phyloP scores from a whole-genome alignment of 2,329 filamentous ascomycete genomes.

The Diaporthe vexans region DNA sequence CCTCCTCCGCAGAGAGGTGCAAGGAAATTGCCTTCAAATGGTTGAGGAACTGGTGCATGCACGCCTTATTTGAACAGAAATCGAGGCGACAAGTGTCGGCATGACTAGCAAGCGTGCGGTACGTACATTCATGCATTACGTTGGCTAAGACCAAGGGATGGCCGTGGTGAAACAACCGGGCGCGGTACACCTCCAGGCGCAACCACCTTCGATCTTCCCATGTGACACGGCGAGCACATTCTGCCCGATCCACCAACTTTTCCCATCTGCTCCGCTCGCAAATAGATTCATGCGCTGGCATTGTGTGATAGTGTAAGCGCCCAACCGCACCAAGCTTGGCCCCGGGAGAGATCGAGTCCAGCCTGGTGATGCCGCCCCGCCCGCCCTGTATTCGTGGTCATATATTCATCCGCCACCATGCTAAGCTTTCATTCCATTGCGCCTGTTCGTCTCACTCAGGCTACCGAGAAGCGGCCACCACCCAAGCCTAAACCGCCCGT shows the following conservation, averaged over 20 bases:
- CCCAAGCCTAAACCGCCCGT: slow-evolving; percentile 16
- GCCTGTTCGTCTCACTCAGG: slow-evolving; percentile 28
- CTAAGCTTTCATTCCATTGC: slow-evolving; percentile 38
- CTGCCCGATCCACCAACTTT: not conserved
- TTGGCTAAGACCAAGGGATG: slow-evolving; percentile 27
- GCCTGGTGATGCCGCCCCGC: slow-evolving; percentile 15
- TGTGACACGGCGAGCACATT: slow-evolving; percentile 30
- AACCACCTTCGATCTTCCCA: not conserved
- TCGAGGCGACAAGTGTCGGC: slow-evolving; percentile 30
- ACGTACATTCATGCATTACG: slow-evolving; percentile 36
- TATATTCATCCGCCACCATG: slow-evolving; percentile 28
- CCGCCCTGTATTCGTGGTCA: not conserved
- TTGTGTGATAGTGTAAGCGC: slow-evolving; percentile 12
- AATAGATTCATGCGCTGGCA: slow-evolving; percentile 30
- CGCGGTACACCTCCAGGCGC: slow-evolving; percentile 22
- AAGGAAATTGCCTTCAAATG: slow-evolving; percentile 16
- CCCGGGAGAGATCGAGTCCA: not conserved
- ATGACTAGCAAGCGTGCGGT: slow-evolving; percentile 34
- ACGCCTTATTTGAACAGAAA: slow-evolving; percentile 7
- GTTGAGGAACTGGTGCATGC: not conserved
- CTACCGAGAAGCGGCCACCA: slow-evolving; percentile 18
- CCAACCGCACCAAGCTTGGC: slow-evolving; percentile 10
- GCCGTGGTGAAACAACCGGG: slow-evolving; percentile 35
- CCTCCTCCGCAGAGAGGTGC: not conserved
- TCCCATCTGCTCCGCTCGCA: slow-evolving; percentile 2